Conservation (phyloP, 805 yeast genomes). For the Tetrapisispora pingtungensis region DNA sequence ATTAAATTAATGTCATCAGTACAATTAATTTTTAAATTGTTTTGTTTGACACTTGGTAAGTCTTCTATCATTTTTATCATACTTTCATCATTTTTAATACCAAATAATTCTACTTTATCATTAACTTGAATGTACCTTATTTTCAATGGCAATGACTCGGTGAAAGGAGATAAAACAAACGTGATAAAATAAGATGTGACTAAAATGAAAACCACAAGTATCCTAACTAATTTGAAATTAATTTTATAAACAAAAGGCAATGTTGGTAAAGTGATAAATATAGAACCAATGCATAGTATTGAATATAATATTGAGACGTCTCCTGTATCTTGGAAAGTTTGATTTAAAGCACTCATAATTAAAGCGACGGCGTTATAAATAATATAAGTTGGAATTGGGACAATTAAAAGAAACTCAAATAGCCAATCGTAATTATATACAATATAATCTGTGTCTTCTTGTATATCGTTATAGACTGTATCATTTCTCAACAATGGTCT, state of each 20-base stretch:
- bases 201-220: conserved; percentile 34
- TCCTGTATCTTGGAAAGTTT: conserved; percentile 60
- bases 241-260: conserved; percentile 63
- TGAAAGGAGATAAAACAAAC: conserved; percentile 43
- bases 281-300: conserved; percentile 27
- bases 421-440: conserved; percentile 68
- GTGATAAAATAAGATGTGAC: conserved; percentile 32
- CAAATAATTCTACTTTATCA: conserved; percentile 10
- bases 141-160: conserved; percentile 54
- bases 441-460: background rate
- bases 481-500: conserved; percentile 24
- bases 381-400: conserved; percentile 54
- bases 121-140: conserved; percentile 62
- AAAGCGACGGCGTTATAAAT: conserved; percentile 43
- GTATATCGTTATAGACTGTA: background rate
- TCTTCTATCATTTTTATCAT: conserved; percentile 38
- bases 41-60: conserved; percentile 51
- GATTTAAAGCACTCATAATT: conserved; percentile 53
- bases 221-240: conserved; percentile 33
- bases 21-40: conserved; percentile 30
- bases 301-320: conserved; percentile 32
- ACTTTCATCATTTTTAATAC: conserved; percentile 17
- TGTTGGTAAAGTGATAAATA: conserved; percentile 39
- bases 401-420: conserved; percentile 55
- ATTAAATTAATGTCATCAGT: conserved; percentile 34